Percentiles rank a stretch among this genome's conserved stretches.
These are phyloP conservation scores for Stenocarpella maydis DNA, from an alignment of 2,329 filamentous ascomycete genomes.

Conservation along the genomic window DNA sequence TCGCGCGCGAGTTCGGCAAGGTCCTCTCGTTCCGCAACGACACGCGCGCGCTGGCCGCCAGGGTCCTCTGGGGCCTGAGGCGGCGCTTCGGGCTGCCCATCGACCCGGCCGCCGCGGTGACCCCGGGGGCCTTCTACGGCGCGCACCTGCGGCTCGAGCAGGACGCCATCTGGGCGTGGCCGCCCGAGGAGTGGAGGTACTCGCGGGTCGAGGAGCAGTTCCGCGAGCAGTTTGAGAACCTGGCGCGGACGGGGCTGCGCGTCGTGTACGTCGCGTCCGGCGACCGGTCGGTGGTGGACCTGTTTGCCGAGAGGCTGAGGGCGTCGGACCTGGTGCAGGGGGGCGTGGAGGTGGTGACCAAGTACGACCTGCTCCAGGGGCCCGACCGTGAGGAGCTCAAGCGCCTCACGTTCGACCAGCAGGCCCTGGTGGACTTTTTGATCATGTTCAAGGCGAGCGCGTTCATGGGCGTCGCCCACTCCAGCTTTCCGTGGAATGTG, in stretches of 20 bases:
- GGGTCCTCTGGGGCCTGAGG: slow-evolving; percentile 40
- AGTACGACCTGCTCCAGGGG: slow-evolving; percentile 42
- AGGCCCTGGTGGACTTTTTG: slow-evolving; percentile 45
- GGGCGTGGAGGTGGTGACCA: slow-evolving; percentile 44
- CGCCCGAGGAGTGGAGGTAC: slow-evolving; percentile 43
- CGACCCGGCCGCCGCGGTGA: slow-evolving; percentile 40
- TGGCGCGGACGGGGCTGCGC: slow-evolving; percentile 39
- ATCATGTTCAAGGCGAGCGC: slow-evolving; percentile 45
- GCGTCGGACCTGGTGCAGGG: not conserved
- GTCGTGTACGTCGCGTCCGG: slow-evolving; percentile 45
- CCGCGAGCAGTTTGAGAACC: slow-evolving; percentile 41
- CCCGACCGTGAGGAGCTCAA: slow-evolving; percentile 37
- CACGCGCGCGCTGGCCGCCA: slow-evolving; percentile 43
- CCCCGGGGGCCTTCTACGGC: slow-evolving; percentile 41
- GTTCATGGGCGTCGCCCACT: slow-evolving; percentile 46
- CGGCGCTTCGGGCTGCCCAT: slow-evolving; percentile 38
- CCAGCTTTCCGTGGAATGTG: slow-evolving; percentile 46
- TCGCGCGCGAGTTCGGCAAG: slow-evolving; percentile 46
- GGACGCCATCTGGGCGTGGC: slow-evolving; percentile 44
- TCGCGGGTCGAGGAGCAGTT: slow-evolving; percentile 45
- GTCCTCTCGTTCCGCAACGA: slow-evolving; percentile 45
- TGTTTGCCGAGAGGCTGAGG: slow-evolving; percentile 38
- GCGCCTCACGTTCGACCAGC: slow-evolving; percentile 45
- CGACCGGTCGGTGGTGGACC: slow-evolving; percentile 41
- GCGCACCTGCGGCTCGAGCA: slow-evolving; percentile 45